Base-by-base conservation (phyloP, 352 stramenopile species). In the Globisporangium viniferum region DNA sequence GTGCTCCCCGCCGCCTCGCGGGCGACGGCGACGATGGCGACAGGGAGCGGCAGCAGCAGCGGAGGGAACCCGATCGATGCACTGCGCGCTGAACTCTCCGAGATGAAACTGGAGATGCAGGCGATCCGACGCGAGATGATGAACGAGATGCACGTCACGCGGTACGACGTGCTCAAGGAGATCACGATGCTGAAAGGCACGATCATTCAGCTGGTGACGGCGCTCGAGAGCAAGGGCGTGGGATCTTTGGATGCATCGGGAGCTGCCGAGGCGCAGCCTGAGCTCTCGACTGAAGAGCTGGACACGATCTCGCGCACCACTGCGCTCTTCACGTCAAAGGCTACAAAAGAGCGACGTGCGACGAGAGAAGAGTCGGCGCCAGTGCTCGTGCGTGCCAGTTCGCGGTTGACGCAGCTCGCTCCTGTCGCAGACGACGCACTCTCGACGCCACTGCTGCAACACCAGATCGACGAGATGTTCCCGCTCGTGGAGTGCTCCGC, bases 141-240 rank as follows among this genome's bases (percentile, higher is more conserved):
- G 82, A 91, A 93, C 60, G 88, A 94, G 73, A 76, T 95, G 65
- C 88, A 94, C 67, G 71, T 85, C 29, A 91, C 82, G 36, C 82
- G 84, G 20, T 95, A 95, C 78, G 88, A 95, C 63, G 73, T 95
- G 59, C 76, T 95, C 51, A 95, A 95, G 70, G 88, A 95, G 66
- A 70, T 95, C 24, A 78, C 84, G 53, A 74, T 94, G 76, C 84
- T 95, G 56, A 89, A 92, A 48, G 84, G 88, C 33, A 80, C 82
- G n/a, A 86, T 95, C 70, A 64, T 81, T 35, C 78, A 91, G 66
- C 75, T 95, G 14, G 58, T 81, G 27, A 72, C 75, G 4, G 72
- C 78, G 29, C 62, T 82, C 35, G 70, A 82, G 29, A 63, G 59
- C 33, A 66, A 68, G 18, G 77, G 73, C 24, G 61, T 69, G 62